A percentile compares a stretch with the other conserved stretches of the same genome.
These are phyloP conservation scores for Colletotrichum costaricense DNA, from an alignment of 2,329 filamentous ascomycete genomes.

Conservation along the genomic window DNA sequence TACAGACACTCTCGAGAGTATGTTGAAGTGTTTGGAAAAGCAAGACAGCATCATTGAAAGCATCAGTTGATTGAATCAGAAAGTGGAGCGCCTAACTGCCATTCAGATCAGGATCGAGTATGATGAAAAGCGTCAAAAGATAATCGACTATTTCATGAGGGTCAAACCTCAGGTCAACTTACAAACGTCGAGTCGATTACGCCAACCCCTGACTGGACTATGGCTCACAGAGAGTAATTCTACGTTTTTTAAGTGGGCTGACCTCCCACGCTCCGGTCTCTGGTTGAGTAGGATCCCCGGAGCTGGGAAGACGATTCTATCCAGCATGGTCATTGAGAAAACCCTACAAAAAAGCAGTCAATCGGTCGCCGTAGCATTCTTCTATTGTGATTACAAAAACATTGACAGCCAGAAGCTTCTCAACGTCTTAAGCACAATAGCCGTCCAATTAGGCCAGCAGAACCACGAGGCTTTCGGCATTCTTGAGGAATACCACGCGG, in stretches of 20 bases:
- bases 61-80: background rate
- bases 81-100: background rate
- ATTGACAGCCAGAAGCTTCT: background rate
- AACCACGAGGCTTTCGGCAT: background rate
- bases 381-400: constrained; percentile 14
- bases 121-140: background rate
- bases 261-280: background rate
- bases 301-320: background rate
- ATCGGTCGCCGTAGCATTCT: background rate
- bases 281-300: constrained; percentile 2
- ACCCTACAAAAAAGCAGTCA: background rate
- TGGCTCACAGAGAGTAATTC: background rate
- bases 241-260: background rate
- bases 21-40: background rate
- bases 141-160: background rate
- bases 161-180: background rate
- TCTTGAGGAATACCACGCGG: background rate
- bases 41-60: background rate
- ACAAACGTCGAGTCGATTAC: background rate
- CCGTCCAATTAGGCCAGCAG: background rate
- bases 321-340: background rate
- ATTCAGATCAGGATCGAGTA: background rate
- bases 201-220: background rate
- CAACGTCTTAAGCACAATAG: background rate
- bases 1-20: background rate